Evolutionary conservation across 2,329 filamentous ascomycete species (phyloP), one percentile per base, ranked within the genome.

Genomic region (Fulvia fulva): DNA sequence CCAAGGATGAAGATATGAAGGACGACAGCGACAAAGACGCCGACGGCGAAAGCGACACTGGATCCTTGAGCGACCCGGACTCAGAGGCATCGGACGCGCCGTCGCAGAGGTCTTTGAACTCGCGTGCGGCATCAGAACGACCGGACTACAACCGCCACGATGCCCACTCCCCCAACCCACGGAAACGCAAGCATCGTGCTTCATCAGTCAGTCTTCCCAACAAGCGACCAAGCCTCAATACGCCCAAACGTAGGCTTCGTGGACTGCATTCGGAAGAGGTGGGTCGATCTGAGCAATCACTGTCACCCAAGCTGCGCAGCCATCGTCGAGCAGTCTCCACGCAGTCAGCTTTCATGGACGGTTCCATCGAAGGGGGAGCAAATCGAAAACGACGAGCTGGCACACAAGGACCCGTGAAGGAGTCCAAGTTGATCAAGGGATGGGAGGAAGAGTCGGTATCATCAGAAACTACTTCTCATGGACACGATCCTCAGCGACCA

Each of bases 301-400:
- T 78, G 21, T 89, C 87, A 19, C 87, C 87, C 11, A 82, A 79
- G 50, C 71, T 77, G 51, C 80, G 81, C 64, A 70, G 74, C 26
- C 87, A 89, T 69, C 81, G 85, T 54, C 81, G 87, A 59, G 87
- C 86, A 64, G 75, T 79, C 26, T 89, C 87, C 2, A 86, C 83
- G 0, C 86, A 88, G 67, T 77, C 87, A 21, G 78, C 82, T 1
- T 77, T 81, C 3, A 72, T 83, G 81, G 72, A 83, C 81, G 47
- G 71, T 83, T 23, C 84, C 11, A 55, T 58, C 8, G 70, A 70
- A 23, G 56, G 50, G 19, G 50, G 59, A 16, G 47, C 44, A n/a
- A 61, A 53, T 25, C 59, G 69, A 25, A 71, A 70, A 51, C 69
- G 71, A 28, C 63, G 66, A 56, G 63, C 86, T 7, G 81, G 83